Evolutionary conservation across 371 early-diverging fungal species (phyloP).

Genomic region (Capillidium rhysosporum): DNA sequence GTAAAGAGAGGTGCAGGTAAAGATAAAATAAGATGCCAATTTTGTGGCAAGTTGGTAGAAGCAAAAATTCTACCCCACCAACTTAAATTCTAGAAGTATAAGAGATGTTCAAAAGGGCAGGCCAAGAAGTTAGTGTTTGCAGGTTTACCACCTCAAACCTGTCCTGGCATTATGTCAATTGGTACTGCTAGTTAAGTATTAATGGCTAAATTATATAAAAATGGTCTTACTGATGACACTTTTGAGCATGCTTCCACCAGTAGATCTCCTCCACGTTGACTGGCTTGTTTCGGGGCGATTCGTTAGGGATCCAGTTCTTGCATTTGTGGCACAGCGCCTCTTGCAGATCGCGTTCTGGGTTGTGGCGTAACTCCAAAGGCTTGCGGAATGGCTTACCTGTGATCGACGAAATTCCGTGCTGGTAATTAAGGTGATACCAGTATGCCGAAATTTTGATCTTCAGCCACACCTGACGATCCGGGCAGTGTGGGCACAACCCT

Average conservation of each 20-base stretch:
- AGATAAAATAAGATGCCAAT: no score
- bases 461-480: constrained; percentile 9
- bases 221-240: constrained; percentile 11
- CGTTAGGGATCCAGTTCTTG: constrained; percentile 13
- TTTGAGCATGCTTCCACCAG: constrained; percentile 18
- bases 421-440: constrained; percentile 14
- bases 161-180: no score
- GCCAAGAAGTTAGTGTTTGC: no score
- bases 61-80: no score
- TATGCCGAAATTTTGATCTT: constrained; percentile 13
- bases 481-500: constrained; percentile 12
- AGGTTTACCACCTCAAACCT: no score
- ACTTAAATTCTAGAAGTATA: no score
- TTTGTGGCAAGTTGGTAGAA: no score
- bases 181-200: no score
- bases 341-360: constrained; percentile 6
- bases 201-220: no score
- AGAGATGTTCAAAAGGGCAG: no score
- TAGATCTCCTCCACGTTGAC: constrained; percentile 17
- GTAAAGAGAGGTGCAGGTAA: no score
- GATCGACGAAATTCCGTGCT: constrained; percentile 13
- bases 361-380: constrained; percentile 7
- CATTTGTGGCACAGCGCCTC: constrained; percentile 16
- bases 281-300: constrained; percentile 9
- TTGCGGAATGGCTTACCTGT: constrained; percentile 10